Evolutionary conservation across 2,329 filamentous ascomycete genomes (phyloP), one percentile per base, ranked within the genome.

Genomic region (Monosporascus sp.): DNA sequence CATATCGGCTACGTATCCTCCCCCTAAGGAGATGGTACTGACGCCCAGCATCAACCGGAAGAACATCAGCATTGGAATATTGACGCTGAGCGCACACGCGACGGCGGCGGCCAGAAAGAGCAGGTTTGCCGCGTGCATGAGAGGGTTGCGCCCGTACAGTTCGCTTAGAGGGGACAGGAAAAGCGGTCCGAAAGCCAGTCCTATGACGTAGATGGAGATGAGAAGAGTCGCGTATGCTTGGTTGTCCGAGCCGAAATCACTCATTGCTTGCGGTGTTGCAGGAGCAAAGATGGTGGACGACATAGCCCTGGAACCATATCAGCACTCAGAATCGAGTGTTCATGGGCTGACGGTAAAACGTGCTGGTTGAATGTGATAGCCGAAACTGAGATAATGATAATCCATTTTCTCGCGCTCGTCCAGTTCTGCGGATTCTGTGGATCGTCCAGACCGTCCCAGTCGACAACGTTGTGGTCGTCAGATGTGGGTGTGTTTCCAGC

Each of bases 351-450:
- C 24, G 17, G 11, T 17, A 41, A n/a, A 37, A 54, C 53, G 50
- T 53, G 54, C 51, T 50, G 51, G 60, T 73, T 71, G 28, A 64
- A 68, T 43, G 68, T 69, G 41, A 67, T 63, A 46, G 66, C 67
- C 62, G 70, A 65, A 2, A 75, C 65, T 5, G 65, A 63, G 1
- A 61, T 65, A n/a, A 72, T 67, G 9, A 66, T 68, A 26, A 66
- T 50, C 41, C 63, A 64, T 48, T 72, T 72, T 57, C 70, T 72
- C 63, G 70, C 74, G 47, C 84, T 65, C 0, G 81, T 71, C 87
- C 88, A 91, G 63, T 89, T 88, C 56, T 79, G 76, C 0, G 88
- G 87, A 61, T 91, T 86, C 14, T 79, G 75, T 15, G 76, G 76
- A 59, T 88, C 85, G 55, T 81, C 72, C 7, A 77, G 64, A 7